Evolutionary conservation across 179 eudicot species (phyloP), one percentile per base, ranked within the genome.

Genomic region (Camellia oleifera): DNA sequence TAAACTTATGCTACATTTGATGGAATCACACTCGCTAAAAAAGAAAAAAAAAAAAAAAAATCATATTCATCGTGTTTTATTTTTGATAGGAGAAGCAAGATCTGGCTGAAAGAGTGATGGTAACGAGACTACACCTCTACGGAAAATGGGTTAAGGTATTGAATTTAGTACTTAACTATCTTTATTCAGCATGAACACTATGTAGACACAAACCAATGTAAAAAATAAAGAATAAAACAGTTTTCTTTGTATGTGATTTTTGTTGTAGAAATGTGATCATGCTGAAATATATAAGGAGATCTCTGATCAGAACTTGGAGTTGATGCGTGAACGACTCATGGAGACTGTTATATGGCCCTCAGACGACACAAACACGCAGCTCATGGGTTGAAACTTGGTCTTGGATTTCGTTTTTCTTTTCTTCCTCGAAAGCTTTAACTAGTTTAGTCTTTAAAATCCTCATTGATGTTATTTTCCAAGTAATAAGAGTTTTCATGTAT

Each of bases 61-160:
- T 42, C 2, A 32, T 63, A 32, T 0, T 67, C 48, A 40, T 67
- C 71, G n/a, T n/a, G 23, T n/a, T 13, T 67, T 7, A 4, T 1
- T 32, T 56, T 63, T 79, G 65, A 78, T 84, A 95, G 99, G 99
- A 93, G 86, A 85, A 83, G 81, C 95, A 90, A 72, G 95, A 88
- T 7, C 98, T 95, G 65, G 99, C 97, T 0, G 97, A 94, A 81
- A 89, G 97, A 85, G 93, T 95, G 69, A 94, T 94, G 99, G 83
- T 88, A 81, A 96, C 99, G 14, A 93, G 99, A 9, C 99, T 96
- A 81, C 92, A 94, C 86, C 90, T 96, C 50, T 96, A 94, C 53
- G 97, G 91, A 60, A 92, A 90, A 89, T 96, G 99, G 99, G 81
- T 94, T 61, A 96, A 96, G 98, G 99, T 95, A 85, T 26, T 57